These are phyloP conservation scores for Sutorius australiensis DNA, from an alignment of 768 basidiomycete genomes.

Conservation along the genomic window DNA sequence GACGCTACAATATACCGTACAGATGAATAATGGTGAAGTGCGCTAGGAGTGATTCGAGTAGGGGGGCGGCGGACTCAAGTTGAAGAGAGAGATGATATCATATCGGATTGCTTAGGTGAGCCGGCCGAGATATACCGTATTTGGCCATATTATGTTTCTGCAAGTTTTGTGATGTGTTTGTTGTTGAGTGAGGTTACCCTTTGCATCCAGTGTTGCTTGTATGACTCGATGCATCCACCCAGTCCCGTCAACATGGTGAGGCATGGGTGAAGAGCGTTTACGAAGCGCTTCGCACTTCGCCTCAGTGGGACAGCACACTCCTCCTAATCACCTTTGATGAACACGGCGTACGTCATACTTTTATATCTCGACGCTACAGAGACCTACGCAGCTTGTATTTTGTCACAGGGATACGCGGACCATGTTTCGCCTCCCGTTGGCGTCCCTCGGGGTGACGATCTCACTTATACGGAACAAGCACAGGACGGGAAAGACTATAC, in stretches of 20 bases:
- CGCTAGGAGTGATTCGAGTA: too few relatives aligned
- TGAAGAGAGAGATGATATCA: too few relatives aligned
- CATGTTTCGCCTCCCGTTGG: slow-evolving; percentile 22
- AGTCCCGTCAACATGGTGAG: slow-evolving; percentile 27
- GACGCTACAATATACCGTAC: too few relatives aligned
- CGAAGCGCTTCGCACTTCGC: slow-evolving; percentile 22
- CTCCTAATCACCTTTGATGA: slow-evolving; percentile 28
- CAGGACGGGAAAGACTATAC: slow-evolving; percentile 19
- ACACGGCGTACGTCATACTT: slow-evolving; percentile 17
- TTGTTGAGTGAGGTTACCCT: background rate
- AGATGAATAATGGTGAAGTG: too few relatives aligned
- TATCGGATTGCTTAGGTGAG: too few relatives aligned
- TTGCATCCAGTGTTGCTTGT: slow-evolving; percentile 17
- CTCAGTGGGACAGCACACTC: slow-evolving; percentile 19
- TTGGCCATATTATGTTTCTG: too few relatives aligned
- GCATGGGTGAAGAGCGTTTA: slow-evolving; percentile 23
- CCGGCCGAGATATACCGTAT: too few relatives aligned
- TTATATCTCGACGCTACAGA: background rate
- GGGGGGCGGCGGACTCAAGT: too few relatives aligned
- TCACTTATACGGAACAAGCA: slow-evolving; percentile 23
- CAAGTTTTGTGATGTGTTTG: background rate
- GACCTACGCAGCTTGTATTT: background rate
- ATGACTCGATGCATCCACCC: slow-evolving; percentile 27
- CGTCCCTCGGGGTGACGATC: slow-evolving; percentile 20
- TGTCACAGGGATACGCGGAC: slow-evolving; percentile 22